Base-by-base conservation (phyloP, 768 basidiomycete genomes). In the Coprinopsis sp. region DNA sequence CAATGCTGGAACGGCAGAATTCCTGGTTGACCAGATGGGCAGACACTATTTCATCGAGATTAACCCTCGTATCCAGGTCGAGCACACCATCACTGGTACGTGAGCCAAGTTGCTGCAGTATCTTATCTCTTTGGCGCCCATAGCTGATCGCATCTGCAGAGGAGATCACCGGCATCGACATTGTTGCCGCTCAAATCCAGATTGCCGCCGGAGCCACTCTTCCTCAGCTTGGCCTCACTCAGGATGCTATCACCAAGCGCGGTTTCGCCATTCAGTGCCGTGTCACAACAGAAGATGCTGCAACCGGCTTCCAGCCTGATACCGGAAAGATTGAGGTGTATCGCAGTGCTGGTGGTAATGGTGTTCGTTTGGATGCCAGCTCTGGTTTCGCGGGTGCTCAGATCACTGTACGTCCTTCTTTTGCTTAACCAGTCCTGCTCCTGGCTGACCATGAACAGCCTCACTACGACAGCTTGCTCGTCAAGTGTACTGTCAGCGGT, bases 281-380 rank as follows among this genome's bases (percentile, higher is more conserved):
- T 69, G 77, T 99, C 67, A 98, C 96, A 33, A 98, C 96, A 21
- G 96, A 99, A 70, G 95, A 99, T 63, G 82, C 96, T 12, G 82
- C 87, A n/a, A 60, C 78, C 33, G 77, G 74, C 54, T 98, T 99
- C 87, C 92, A 96, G 65, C 96, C 96, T 19, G 96, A 99, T 66
- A 97, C 91, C 3, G 96, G 96, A 54, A 99, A 99, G 69, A 98
- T 99, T 53, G 96, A 98, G 59, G 96, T 99, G 19, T 99, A 99
- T 71, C 87, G 96, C 51, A 92, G 90, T 62, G 95, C 96, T 31
- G 96, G 96, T 67, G 96, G 96, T 46, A 98, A 98, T 62, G 96
- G 96, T 59, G 92, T 99, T 33, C 88, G 96, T 62, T 74, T 99
- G 25, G 96, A 99, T 62, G 90, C 96, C 16, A 88, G 85, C 64